A percentile compares a stretch with the other conserved stretches of the same genome.
Conservation (phyloP, 306 rosid genomes). For the Pachyrhizus erosus region DNA sequence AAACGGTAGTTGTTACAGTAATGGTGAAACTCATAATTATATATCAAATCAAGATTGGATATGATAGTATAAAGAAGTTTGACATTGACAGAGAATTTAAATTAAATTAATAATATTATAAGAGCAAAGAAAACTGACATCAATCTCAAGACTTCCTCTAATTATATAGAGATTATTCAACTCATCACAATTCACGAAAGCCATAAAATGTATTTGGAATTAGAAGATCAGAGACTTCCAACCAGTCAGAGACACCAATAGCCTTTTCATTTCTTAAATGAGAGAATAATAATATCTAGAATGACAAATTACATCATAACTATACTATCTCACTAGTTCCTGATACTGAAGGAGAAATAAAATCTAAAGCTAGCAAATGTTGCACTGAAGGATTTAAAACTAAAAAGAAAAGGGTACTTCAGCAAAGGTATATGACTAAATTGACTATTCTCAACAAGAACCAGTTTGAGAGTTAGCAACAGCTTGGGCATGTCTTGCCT, state of each 20-base stretch:
- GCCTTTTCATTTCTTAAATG: background rate
- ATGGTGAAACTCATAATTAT: background rate
- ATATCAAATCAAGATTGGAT: background rate
- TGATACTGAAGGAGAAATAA: background rate
- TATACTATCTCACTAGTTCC: conserved; percentile 20
- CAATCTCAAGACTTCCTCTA: background rate
- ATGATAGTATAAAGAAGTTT: background rate
- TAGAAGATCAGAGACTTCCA: background rate
- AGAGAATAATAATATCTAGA: conserved; percentile 22
- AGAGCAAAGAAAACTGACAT: background rate
- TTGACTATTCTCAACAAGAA: conserved; percentile 44
- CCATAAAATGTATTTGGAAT: conserved; percentile 3
- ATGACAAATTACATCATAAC: conserved; percentile 29
- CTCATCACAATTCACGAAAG: conserved; percentile 35
- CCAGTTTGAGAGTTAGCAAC: conserved; percentile 41
- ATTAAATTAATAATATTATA: background rate
- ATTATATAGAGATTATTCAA: conserved; percentile 14
- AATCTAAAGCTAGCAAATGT: background rate
- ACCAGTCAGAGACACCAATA: background rate
- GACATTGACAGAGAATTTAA: background rate
- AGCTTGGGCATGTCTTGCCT: conserved; percentile 48
- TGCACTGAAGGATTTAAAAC: conserved; percentile 1
- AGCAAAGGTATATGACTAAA: conserved; percentile 9
- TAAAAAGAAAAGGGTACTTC: background rate
- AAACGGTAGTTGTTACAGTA: background rate